Conservation (phyloP, 2,329 filamentous ascomycete species). For the Ceratocystis variospora region DNA sequence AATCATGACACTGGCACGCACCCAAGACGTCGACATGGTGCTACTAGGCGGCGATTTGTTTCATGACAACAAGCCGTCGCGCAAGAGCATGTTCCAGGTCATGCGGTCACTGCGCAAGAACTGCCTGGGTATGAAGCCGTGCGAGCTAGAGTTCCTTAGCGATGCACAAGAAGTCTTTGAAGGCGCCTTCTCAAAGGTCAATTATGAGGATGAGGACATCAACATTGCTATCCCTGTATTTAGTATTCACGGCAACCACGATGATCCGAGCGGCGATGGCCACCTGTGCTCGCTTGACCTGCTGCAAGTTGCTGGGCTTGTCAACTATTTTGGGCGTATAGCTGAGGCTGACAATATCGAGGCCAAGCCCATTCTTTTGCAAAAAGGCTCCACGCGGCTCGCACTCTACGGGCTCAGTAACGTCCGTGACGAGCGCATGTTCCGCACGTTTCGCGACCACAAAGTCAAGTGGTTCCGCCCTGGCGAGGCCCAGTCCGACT, state of each 20-base stretch:
- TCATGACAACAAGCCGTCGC: constrained; percentile 93
- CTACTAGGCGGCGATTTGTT: constrained; percentile 89
- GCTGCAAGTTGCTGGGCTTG: constrained; percentile 73
- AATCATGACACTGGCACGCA: constrained; percentile 75
- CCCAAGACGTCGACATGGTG: constrained; percentile 91
- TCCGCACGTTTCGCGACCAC: constrained; percentile 81
- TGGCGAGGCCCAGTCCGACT: constrained; percentile 42
- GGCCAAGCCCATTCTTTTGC: constrained; percentile 78
- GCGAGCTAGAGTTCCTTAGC: constrained; percentile 85
- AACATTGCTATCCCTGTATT: constrained; percentile 96
- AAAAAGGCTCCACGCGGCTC: constrained; percentile 86
- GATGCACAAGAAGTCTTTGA: constrained; percentile 86
- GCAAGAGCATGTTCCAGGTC: constrained; percentile 92
- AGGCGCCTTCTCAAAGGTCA: constrained; percentile 81
- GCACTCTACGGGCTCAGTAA: constrained; percentile 92
- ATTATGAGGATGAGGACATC: constrained; percentile 95
- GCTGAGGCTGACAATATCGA: constrained; percentile 88
- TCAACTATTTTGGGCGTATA: constrained; percentile 92
- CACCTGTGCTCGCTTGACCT: constrained; percentile 84
- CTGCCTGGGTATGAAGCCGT: constrained; percentile 88
- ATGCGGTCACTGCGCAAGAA: constrained; percentile 90
- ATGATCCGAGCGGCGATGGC: constrained; percentile 93
- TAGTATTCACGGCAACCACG: constrained; percentile 96
- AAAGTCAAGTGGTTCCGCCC: constrained; percentile 81
- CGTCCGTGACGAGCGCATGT: constrained; percentile 86